phyloP scores from a whole-genome alignment of 345 rosid genomes.

The Geranium brycei region DNA sequence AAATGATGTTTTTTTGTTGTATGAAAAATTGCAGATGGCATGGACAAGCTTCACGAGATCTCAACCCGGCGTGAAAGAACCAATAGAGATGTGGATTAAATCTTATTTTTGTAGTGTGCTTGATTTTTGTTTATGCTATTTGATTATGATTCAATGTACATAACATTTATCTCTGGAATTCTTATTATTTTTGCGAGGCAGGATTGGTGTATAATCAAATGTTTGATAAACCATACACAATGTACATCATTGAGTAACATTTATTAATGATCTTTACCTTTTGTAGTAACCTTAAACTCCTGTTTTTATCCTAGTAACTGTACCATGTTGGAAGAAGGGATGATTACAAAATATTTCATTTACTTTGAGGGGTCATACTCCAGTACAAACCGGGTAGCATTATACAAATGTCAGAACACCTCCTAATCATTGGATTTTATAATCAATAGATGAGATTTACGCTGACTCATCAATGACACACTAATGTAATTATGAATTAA shows the following conservation, averaged over 20 bases:
- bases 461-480: no score
- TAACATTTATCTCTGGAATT: slow-evolving; percentile 24
- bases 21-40: slow-evolving; percentile 55
- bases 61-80: slow-evolving; percentile 31
- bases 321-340: no score
- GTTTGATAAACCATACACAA: slow-evolving; percentile 1
- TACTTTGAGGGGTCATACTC: no score
- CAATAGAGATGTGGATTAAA: slow-evolving; percentile 12
- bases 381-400: no score
- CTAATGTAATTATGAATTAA: no score
- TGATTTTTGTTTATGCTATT: slow-evolving; percentile 15
- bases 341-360: no score
- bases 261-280: no score
- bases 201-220: slow-evolving; percentile 20
- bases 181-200: slow-evolving; percentile 11
- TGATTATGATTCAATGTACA: slow-evolving; percentile 51
- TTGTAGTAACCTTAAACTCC: no score
- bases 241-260: neutral
- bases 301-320: no score
- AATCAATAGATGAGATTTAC: no score
- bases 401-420: no score
- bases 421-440: no score
- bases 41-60: slow-evolving; percentile 58
- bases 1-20: neutral
- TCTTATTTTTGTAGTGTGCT: slow-evolving; percentile 22